Evolutionary conservation across 139 green algal genomes (phyloP), one percentile per base, ranked within the genome.

Genomic region (Chlamydomonas sphaeroides): DNA sequence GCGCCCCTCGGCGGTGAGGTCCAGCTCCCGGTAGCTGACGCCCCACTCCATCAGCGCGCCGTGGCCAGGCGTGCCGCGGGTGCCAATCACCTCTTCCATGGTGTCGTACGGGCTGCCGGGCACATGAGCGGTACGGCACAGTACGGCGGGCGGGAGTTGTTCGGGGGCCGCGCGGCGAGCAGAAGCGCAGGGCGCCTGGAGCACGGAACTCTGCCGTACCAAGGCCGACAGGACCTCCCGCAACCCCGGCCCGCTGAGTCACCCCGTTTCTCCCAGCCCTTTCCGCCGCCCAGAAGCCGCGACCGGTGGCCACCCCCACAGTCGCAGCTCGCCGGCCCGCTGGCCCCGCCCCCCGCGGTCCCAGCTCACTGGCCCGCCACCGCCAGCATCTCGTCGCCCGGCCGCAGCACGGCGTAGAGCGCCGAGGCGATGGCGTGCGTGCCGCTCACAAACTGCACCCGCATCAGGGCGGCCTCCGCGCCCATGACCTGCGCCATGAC

Each of bases 31-130:
- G 90, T 98, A 98, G 11, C 21, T 82, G 8, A 99, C 91, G 26
- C 95, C 96, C 88, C 91, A 98, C 53, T 99, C 96, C 26, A 67
- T 83, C 49, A 99, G 92, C 45, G 87, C 95, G 76, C 96, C 96
- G 65, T 92, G 79, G 48, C 91, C 92, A 5, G 86, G 79, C 7
- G 83, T 90, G 51, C 95, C 95, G 7, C 93, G 76, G n/a, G 92
- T 71, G 32, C 97, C 96, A 61, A 98, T 98, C 48, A 99, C 97
- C 90, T 99, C 96, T 85, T 98, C 94, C 88, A 99, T 86, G 0
- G 97, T 99, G 92, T 99, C 97, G 63, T 99, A 99, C 0, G 96
- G 96, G 59, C 89, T 95, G 90, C 49, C n/a, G n/a, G 61, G n/a
- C n/a, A n/a, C n/a, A n/a, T n/a, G n/a, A n/a, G n/a, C n/a, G n/a